Conservation (phyloP, 768 basidiomycete species). For the Candolleomyces eurysporus region DNA sequence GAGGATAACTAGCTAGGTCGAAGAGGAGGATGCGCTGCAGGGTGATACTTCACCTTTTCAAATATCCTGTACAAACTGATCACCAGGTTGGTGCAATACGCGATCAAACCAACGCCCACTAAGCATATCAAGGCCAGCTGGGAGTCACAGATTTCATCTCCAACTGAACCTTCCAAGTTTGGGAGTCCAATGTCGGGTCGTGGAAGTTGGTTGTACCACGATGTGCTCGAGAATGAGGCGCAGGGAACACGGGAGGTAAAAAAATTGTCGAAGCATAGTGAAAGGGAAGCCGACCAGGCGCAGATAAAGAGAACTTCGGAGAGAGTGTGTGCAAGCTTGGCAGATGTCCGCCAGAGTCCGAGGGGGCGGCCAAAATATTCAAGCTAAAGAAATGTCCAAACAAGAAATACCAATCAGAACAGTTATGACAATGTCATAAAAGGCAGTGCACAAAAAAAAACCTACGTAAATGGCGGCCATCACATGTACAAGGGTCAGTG, state of each 20-base stretch:
- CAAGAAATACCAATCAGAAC: background rate
- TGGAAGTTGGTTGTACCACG: conserved; percentile 76
- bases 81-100: conserved; percentile 82
- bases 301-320: conserved; percentile 89
- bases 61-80: conserved; percentile 86
- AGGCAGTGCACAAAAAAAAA: conserved; percentile 6
- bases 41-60: conserved; percentile 82
- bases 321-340: conserved; percentile 82
- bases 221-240: conserved; percentile 50
- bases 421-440: conserved; percentile 12
- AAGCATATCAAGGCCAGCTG: conserved; percentile 78
- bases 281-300: conserved; percentile 89
- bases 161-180: conserved; percentile 42
- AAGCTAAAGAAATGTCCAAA: conserved; percentile 61
- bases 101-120: conserved; percentile 71
- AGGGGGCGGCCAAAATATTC: conserved; percentile 92
- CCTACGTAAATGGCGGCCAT: conserved; percentile 83
- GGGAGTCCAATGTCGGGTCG: conserved; percentile 46
- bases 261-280: conserved; percentile 88
- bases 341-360: conserved; percentile 89
- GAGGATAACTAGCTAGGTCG: conserved; percentile 6
- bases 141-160: conserved; percentile 64
- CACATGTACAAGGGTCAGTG: conserved; percentile 80
- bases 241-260: conserved; percentile 86
- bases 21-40: conserved; percentile 40